These are phyloP conservation scores for Saprolegnia diclina DNA, from an alignment of 352 stramenopile species.

Conservation along the genomic window DNA sequence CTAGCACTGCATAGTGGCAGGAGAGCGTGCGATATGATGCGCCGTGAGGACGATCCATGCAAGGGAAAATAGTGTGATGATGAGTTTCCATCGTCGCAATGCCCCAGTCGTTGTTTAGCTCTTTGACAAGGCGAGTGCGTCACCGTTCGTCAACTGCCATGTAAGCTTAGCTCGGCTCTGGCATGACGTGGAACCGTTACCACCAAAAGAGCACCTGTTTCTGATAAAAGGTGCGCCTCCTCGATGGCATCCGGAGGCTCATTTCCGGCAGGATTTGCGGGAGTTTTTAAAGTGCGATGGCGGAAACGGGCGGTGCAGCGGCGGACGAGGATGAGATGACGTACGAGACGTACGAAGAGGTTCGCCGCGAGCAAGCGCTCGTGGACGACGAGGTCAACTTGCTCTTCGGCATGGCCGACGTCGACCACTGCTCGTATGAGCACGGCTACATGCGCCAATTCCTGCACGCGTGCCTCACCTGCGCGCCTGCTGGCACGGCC, in stretches of 20 bases:
- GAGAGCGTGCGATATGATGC: no score
- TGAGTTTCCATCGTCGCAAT: no score
- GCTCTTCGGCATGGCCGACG: conserved; percentile 52
- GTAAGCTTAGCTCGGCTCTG: no score
- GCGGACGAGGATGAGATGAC: conserved; percentile 47
- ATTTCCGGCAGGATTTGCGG: background rate
- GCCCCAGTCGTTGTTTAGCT: no score
- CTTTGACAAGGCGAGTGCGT: no score
- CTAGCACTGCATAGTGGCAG: no score
- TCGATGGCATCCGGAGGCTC: no score
- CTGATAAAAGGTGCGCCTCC: background rate
- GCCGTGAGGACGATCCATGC: no score
- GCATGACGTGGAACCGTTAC: no score
- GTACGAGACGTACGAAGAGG: conserved; percentile 55
- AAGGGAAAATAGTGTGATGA: no score
- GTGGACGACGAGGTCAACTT: conserved; percentile 54
- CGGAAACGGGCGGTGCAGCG: background rate
- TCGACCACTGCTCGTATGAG: conserved; percentile 61
- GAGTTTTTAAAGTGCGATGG: background rate
- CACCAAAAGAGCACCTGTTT: no score
- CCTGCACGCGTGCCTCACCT: conserved; percentile 65
- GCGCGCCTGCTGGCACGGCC: conserved; percentile 39
- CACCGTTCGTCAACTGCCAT: no score
- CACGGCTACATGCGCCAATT: conserved; percentile 63
- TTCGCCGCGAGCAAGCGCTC: conserved; percentile 46